phyloP scores from a whole-genome alignment of 1,139 yeast genomes.

The Yamadazyma pseudoaaseri region DNA sequence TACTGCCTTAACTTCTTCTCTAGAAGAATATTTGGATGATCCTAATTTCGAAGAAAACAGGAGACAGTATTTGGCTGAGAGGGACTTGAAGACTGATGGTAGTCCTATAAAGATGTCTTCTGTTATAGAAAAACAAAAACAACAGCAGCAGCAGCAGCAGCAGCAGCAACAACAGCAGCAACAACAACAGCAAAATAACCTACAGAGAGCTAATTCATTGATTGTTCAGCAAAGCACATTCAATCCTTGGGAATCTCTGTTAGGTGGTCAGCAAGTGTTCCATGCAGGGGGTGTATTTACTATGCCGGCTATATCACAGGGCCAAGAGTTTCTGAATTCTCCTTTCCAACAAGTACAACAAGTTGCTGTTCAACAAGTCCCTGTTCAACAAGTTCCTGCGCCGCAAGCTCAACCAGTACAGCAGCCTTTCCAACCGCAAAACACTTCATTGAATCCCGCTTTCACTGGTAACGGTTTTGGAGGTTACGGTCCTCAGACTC shows the following conservation, averaged over 20 bases:
- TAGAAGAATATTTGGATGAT: constrained; percentile 85
- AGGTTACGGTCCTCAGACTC: constrained; percentile 40
- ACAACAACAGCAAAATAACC: background rate
- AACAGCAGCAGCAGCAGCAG: constrained; percentile 13
- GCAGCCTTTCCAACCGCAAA: constrained; percentile 9
- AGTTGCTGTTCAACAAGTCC: constrained; percentile 13
- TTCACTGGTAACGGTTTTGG: constrained; percentile 62
- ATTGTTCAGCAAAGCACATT: constrained; percentile 43
- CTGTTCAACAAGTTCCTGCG: constrained; percentile 9
- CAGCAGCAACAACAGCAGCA: constrained; percentile 1
- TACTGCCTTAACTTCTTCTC: constrained; percentile 80
- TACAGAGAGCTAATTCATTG: constrained; percentile 28
- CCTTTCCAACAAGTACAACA: constrained; percentile 11
- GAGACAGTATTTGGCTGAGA: constrained; percentile 72
- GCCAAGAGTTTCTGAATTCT: constrained; percentile 5
- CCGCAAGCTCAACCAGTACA: constrained; percentile 5
- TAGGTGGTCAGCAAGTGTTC: constrained; percentile 9
- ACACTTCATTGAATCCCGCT: constrained; percentile 21
- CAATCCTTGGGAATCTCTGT: constrained; percentile 42
- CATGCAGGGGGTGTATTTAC: constrained; percentile 13
- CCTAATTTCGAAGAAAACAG: constrained; percentile 82
- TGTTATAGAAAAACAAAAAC: constrained; percentile 7
- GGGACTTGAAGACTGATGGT: constrained; percentile 12
- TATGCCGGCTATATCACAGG: constrained; percentile 15
- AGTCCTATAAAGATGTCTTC: constrained; percentile 6